Conservation (phyloP, 805 yeast species). For the Starmerella stellata region DNA sequence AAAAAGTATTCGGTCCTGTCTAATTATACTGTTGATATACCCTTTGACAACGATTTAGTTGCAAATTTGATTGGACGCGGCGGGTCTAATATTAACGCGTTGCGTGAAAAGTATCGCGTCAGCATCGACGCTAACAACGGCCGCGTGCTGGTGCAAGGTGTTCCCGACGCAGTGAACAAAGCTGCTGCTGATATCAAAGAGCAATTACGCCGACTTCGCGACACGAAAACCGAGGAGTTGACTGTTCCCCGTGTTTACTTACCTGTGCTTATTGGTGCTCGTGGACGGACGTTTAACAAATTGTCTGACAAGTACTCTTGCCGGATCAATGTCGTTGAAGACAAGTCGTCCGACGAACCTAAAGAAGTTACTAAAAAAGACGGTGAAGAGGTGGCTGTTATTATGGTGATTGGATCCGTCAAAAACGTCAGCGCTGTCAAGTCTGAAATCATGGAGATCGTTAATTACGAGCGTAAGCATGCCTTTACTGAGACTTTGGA, state of each 20-base stretch:
- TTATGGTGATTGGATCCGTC: constrained; percentile 44
- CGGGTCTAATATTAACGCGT: constrained; percentile 52
- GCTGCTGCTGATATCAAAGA: constrained; percentile 42
- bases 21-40: constrained; percentile 30
- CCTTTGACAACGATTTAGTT: constrained; percentile 48
- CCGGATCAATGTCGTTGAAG: constrained; percentile 49
- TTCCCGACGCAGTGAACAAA: constrained; percentile 57
- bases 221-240: constrained; percentile 49
- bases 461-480: constrained; percentile 73
- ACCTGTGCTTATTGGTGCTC: constrained; percentile 64
- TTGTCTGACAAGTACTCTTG: constrained; percentile 79
- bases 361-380: background rate
- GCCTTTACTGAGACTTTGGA: constrained; percentile 46
- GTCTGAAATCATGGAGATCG: constrained; percentile 42
- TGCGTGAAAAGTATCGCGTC: constrained; percentile 59
- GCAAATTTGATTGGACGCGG: constrained; percentile 78
- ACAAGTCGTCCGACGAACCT: background rate
- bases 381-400: background rate
- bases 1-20: constrained; percentile 32
- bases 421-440: constrained; percentile 40
- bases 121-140: constrained; percentile 55
- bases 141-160: constrained; percentile 50
- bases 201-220: constrained; percentile 61
- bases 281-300: constrained; percentile 64
- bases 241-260: constrained; percentile 63